These are phyloP conservation scores for Podaxis carcinomalis DNA, from an alignment of 768 basidiomycete species.

Conservation along the genomic window DNA sequence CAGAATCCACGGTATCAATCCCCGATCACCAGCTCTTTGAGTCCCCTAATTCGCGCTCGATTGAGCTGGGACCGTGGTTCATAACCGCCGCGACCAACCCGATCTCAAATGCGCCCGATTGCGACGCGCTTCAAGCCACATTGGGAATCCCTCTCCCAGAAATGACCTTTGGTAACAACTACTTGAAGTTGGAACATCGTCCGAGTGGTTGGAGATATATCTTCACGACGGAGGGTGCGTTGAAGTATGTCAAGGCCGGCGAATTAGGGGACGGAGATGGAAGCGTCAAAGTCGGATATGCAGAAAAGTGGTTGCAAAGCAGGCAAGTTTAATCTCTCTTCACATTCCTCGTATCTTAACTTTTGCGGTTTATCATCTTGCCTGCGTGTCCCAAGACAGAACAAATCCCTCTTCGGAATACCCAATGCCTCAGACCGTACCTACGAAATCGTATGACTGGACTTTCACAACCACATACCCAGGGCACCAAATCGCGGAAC, in stretches of 20 bases:
- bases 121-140: conserved; percentile 59
- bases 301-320: conserved; percentile 90
- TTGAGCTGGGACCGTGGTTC: conserved; percentile 63
- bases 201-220: conserved; percentile 58
- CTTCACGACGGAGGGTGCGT: conserved; percentile 66
- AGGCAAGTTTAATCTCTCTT: conserved; percentile 45
- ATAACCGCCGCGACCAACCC: conserved; percentile 70
- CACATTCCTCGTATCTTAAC: conserved; percentile 16
- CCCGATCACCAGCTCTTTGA: conserved; percentile 67
- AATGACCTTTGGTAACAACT: conserved; percentile 93
- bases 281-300: conserved; percentile 91
- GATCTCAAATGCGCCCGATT: conserved; percentile 75
- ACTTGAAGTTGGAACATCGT: conserved; percentile 60
- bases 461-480: conserved; percentile 91
- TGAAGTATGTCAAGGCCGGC: conserved; percentile 70
- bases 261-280: conserved; percentile 79
- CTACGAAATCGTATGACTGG: conserved; percentile 94
- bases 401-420: conserved; percentile 60
- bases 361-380: conserved; percentile 15
- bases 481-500: conserved; percentile 42
- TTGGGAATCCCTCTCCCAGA: conserved; percentile 86
- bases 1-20: conserved; percentile 30
- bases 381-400: conserved; percentile 30
- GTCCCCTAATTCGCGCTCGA: conserved; percentile 63
- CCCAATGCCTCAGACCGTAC: conserved; percentile 66